A percentile compares a stretch with the other conserved stretches of the same genome.
Evolutionary conservation across 345 rosid species (phyloP).

Genomic region (Citrus mangshanensis): DNA sequence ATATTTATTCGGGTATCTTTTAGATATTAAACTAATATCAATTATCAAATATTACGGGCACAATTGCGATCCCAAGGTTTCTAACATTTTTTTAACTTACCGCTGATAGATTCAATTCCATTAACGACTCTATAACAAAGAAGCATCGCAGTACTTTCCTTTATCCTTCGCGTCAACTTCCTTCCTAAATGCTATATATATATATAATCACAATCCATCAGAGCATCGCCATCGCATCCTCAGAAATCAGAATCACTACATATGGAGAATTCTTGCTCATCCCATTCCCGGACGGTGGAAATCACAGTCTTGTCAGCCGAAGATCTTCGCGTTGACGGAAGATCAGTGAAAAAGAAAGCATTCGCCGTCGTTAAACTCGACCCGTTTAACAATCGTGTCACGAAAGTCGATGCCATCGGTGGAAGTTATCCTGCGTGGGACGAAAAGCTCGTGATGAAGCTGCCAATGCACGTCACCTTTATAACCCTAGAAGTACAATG

Average conservation of each 20-base stretch:
- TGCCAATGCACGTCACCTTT: conserved; percentile 30
- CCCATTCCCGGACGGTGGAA: conserved; percentile 29
- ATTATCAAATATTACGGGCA: too few species aligned
- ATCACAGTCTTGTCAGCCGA: conserved; percentile 53
- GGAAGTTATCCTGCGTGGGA: conserved; percentile 58
- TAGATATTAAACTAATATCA: too few species aligned
- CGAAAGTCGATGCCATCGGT: conserved; percentile 27
- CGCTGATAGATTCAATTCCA: too few species aligned
- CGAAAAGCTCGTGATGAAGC: conserved; percentile 35
- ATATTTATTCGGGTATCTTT: too few species aligned
- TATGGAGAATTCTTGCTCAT: not conserved
- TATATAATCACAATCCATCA: too few species aligned
- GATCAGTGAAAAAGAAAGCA: conserved; percentile 37
- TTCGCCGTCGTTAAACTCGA: conserved; percentile 28
- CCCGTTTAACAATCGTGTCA: not conserved
- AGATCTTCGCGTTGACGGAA: conserved; percentile 37
- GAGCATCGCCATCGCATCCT: not conserved
- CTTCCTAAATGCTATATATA: too few species aligned
- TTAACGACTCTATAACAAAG: too few species aligned
- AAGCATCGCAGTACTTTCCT: too few species aligned
- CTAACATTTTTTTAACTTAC: too few species aligned
- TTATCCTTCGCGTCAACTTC: too few species aligned
- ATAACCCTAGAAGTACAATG: conserved; percentile 39
- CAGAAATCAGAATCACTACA: not conserved
- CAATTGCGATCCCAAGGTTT: too few species aligned